phyloP scores from a whole-genome alignment of 345 rosid species.

The Pelargonium nanum region DNA sequence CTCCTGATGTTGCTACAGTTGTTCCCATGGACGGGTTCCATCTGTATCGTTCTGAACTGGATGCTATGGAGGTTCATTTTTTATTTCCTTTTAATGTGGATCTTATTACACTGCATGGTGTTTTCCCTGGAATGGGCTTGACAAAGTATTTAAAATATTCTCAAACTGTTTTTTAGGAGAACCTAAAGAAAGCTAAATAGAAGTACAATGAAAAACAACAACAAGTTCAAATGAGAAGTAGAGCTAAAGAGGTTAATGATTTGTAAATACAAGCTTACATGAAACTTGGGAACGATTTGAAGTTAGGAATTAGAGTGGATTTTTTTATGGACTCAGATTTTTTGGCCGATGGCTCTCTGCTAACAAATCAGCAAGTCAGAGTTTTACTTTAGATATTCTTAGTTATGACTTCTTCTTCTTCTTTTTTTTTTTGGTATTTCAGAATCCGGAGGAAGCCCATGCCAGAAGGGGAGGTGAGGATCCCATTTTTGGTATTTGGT shows the following conservation, averaged over 20 bases:
- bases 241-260: not conserved
- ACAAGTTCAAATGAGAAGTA: not conserved
- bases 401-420: not conserved
- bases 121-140: not conserved
- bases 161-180: no score
- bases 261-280: no score
- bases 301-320: no score
- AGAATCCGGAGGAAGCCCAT: constrained; percentile 93
- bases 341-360: not conserved
- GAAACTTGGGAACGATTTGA: no score
- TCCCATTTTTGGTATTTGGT: constrained; percentile 9
- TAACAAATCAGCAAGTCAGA: not conserved
- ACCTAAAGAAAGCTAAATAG: not conserved
- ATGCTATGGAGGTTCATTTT: constrained; percentile 82
- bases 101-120: not conserved
- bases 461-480: constrained; percentile 94
- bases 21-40: constrained; percentile 97
- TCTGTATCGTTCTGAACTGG: constrained; percentile 76
- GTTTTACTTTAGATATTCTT: not conserved
- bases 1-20: constrained; percentile 62
- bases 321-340: no score
- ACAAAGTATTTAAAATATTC: not conserved
- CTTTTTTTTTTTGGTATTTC: constrained; percentile 7
- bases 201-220: no score
- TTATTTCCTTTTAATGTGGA: constrained; percentile 1